These are phyloP conservation scores for Xylogone sp. DNA, from an alignment of 2,329 filamentous ascomycete genomes.

Conservation along the genomic window DNA sequence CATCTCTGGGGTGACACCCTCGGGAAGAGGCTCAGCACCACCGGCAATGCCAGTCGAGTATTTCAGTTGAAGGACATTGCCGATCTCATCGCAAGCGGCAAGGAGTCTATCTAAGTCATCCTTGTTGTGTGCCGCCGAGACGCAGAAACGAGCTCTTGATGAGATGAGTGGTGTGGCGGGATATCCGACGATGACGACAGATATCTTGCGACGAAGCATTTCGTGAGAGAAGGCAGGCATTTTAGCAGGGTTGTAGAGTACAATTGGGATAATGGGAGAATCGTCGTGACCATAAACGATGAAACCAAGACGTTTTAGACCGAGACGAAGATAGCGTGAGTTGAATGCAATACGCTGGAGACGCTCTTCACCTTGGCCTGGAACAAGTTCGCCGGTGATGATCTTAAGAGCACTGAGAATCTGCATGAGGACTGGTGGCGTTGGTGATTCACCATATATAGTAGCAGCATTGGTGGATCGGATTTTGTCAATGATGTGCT, in stretches of 20 bases:
- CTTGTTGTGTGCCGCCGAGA: slow-evolving; percentile 95
- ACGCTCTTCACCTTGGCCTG: slow-evolving; percentile 92
- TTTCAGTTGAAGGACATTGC: slow-evolving; percentile 89
- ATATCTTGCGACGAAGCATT: slow-evolving; percentile 97
- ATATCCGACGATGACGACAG: slow-evolving; percentile 95
- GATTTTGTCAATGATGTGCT: slow-evolving; percentile 89
- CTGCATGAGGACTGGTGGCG: slow-evolving; percentile 85
- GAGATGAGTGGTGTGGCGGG: slow-evolving; percentile 94
- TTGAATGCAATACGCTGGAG: slow-evolving; percentile 97
- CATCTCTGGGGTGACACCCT: slow-evolving; percentile 66
- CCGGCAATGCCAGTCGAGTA: slow-evolving; percentile 96
- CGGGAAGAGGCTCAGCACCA: slow-evolving; percentile 72
- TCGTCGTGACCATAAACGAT: slow-evolving; percentile 98
- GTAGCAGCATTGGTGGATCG: slow-evolving; percentile 81
- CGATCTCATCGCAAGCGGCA: slow-evolving; percentile 86
- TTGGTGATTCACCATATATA: slow-evolving; percentile 80
- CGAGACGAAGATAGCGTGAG: slow-evolving; percentile 94
- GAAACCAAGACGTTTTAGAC: slow-evolving; percentile 92
- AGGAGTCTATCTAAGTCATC: slow-evolving; percentile 92
- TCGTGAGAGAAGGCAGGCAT: slow-evolving; percentile 98
- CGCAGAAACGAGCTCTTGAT: slow-evolving; percentile 91
- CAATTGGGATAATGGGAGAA: slow-evolving; percentile 90
- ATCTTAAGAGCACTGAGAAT: slow-evolving; percentile 83
- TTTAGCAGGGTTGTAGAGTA: slow-evolving; percentile 98
- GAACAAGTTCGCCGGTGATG: slow-evolving; percentile 82